These are phyloP conservation scores for Spongospora subterranea DNA, from an alignment of 208 protist species.

Conservation along the genomic window DNA sequence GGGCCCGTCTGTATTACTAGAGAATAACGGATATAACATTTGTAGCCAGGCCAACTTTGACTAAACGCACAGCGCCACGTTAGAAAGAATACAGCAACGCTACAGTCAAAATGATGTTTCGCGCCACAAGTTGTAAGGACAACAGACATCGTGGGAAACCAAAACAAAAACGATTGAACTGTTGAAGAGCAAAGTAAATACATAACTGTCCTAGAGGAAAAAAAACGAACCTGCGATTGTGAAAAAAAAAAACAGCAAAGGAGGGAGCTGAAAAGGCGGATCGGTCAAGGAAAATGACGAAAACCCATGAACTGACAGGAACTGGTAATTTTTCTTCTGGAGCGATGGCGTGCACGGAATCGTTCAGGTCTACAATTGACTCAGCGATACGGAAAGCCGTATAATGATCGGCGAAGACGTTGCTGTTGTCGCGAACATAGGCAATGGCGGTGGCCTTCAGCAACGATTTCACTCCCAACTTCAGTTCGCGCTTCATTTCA, in stretches of 20 bases:
- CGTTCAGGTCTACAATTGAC: slow-evolving; percentile 21
- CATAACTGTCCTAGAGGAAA: neutral
- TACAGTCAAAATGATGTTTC: slow-evolving; percentile 9
- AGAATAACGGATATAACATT: slow-evolving; percentile 16
- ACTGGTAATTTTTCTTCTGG: too few species aligned
- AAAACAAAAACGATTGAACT: too few species aligned
- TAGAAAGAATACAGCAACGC: neutral
- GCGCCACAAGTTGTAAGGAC: too few species aligned
- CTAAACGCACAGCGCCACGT: neutral
- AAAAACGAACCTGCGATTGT: neutral
- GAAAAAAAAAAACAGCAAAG: neutral
- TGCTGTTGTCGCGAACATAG: slow-evolving; percentile 47
- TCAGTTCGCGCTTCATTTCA: slow-evolving; percentile 13
- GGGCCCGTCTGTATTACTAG: neutral
- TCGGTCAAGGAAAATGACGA: too few species aligned
- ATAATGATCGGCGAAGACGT: slow-evolving; percentile 10
- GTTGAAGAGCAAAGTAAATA: too few species aligned
- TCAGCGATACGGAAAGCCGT: slow-evolving; percentile 3
- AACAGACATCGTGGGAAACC: too few species aligned
- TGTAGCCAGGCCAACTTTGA: slow-evolving; percentile 46
- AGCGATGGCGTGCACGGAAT: neutral
- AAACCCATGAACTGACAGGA: too few species aligned
- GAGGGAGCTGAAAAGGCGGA: too few species aligned
- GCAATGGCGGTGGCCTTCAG: neutral
- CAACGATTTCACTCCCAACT: neutral